phyloP scores from a whole-genome alignment of 345 rosid species.

The Trapa bicornis region DNA sequence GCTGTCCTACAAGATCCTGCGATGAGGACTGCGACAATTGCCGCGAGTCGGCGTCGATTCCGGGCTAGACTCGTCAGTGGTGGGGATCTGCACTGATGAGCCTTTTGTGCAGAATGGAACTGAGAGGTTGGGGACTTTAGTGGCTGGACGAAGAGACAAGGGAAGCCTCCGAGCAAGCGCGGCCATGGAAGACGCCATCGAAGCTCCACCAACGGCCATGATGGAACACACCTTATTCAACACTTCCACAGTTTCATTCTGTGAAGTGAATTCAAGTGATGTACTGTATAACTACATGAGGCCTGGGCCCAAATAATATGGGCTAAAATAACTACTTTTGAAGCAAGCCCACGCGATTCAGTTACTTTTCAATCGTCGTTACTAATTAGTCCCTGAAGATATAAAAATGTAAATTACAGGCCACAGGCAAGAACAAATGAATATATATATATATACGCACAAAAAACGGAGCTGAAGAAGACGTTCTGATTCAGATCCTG shows the following conservation, averaged over 20 bases:
- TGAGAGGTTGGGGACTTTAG: constrained; percentile 21
- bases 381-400: background rate
- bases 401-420: background rate
- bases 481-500: constrained; percentile 8
- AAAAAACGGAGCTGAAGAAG: background rate
- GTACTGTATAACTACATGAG: too few species aligned
- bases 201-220: background rate
- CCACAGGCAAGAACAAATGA: too few species aligned
- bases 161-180: constrained; percentile 39
- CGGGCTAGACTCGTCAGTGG: constrained; percentile 22
- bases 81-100: constrained; percentile 17
- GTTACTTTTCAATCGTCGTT: background rate
- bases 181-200: constrained; percentile 40
- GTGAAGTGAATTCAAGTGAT: too few species aligned
- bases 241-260: too few species aligned
- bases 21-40: constrained; percentile 11
- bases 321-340: background rate
- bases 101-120: constrained; percentile 40
- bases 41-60: constrained; percentile 20
- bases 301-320: background rate
- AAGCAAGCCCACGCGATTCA: background rate
- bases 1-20: constrained; percentile 15
- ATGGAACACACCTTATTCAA: too few species aligned
- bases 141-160: constrained; percentile 33
- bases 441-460: too few species aligned